phyloP scores from a whole-genome alignment of 768 basidiomycete genomes.

The Podaxis sp. region DNA sequence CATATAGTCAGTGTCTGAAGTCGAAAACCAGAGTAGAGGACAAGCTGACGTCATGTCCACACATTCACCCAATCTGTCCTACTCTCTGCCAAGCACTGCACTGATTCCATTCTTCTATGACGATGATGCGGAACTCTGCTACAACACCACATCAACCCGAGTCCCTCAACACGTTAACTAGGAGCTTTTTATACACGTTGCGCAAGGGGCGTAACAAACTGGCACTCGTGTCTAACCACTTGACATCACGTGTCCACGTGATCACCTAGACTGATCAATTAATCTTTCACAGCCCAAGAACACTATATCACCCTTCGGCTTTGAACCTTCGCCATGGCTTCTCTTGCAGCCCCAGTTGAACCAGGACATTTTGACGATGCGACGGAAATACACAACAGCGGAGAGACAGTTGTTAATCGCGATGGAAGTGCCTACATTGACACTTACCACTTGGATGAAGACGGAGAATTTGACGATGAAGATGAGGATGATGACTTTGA shows the following conservation, averaged over 20 bases:
- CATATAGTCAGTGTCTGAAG: too few species aligned
- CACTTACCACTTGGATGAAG: constrained; percentile 32
- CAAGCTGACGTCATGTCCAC: too few species aligned
- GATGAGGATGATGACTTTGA: constrained; percentile 25
- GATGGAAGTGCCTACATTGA: constrained; percentile 41
- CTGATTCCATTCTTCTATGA: too few species aligned
- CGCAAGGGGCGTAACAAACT: too few species aligned
- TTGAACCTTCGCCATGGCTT: constrained; percentile 20
- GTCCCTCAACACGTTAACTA: too few species aligned
- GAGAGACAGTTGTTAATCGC: constrained; percentile 13
- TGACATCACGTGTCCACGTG: constrained; percentile 13
- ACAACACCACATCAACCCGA: too few species aligned
- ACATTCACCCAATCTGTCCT: too few species aligned
- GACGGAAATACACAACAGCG: constrained; percentile 24
- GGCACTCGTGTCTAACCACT: too few species aligned
- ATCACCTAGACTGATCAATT: background rate
- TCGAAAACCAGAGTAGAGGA: too few species aligned
- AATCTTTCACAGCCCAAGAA: background rate
- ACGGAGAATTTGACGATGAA: constrained; percentile 32
- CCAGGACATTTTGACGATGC: constrained; percentile 65
- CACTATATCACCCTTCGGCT: background rate
- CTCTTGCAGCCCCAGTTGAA: constrained; percentile 27
- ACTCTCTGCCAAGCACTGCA: too few species aligned
- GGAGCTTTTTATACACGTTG: too few species aligned
- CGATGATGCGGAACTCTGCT: too few species aligned